Evolutionary conservation across 140 eudicot species (phyloP).

Genomic region (Ambrosia hybrid): DNA sequence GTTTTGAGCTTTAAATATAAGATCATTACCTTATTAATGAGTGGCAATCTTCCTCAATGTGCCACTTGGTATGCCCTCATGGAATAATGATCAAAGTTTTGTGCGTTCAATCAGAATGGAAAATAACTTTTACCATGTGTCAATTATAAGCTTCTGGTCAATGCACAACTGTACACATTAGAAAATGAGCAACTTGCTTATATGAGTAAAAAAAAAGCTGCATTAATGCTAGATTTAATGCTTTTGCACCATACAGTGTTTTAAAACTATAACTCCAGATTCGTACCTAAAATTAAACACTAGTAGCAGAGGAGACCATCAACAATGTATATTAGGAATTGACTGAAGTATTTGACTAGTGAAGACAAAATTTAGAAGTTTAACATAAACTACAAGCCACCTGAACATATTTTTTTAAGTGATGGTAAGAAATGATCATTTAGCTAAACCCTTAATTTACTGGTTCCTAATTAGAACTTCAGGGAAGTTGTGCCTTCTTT

Average conservation of each 20-base stretch:
- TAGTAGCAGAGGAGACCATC: too few relatives aligned
- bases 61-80: not conserved
- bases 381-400: slow-evolving; percentile 2
- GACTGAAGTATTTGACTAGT: not conserved
- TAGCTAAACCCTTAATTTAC: not conserved
- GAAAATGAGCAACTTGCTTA: not conserved
- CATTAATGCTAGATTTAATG: slow-evolving; percentile 2
- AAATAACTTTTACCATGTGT: not conserved
- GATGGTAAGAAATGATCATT: not conserved
- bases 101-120: not conserved
- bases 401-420: not conserved
- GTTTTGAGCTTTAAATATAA: too few relatives aligned
- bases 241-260: not conserved
- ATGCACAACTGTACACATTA: not conserved
- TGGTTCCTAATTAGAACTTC: not conserved
- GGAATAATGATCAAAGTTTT: not conserved
- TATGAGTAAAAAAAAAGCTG: not conserved
- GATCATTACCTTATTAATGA: not conserved
- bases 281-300: too few relatives aligned
- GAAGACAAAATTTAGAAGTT: slow-evolving; percentile 1
- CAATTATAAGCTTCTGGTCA: not conserved
- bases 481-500: not conserved
- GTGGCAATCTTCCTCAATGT: not conserved
- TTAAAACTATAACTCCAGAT: not conserved
- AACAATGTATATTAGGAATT: too few relatives aligned